Evolutionary conservation across 495 filamentous ascomycete species (phyloP).

Genomic region (Penicillium canariense): DNA sequence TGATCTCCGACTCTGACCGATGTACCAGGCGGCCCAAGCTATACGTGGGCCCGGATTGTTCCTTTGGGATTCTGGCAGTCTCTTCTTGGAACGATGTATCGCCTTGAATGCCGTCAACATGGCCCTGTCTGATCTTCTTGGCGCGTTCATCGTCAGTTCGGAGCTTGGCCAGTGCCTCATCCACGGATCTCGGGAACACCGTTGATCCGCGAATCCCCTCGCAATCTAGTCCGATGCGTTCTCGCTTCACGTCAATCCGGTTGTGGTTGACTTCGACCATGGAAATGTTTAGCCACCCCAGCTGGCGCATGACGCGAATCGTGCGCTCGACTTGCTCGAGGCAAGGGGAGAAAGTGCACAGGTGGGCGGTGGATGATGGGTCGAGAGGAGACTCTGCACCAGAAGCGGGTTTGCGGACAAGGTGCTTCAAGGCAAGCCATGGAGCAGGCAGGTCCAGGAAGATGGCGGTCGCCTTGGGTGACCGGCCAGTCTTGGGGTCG

Average conservation of each 20-base stretch:
- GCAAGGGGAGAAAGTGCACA: slow-evolving; percentile 95
- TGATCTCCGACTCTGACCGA: slow-evolving; percentile 80
- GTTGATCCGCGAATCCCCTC: slow-evolving; percentile 59
- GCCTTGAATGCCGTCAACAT: slow-evolving; percentile 4
- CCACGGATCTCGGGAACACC: slow-evolving; percentile 62
- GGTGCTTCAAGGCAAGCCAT: slow-evolving; percentile 83
- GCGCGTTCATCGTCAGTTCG: slow-evolving; percentile 68
- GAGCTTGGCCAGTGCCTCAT: slow-evolving; percentile 71
- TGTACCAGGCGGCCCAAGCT: slow-evolving; percentile 72
- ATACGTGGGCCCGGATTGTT: slow-evolving; percentile 31
- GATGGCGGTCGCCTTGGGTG: slow-evolving; percentile 71
- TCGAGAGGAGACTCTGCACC: slow-evolving; percentile 62
- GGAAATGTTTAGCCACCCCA: slow-evolving; percentile 86
- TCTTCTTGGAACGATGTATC: slow-evolving; percentile 1
- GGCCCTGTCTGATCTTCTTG: slow-evolving; percentile 50
- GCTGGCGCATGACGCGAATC: slow-evolving; percentile 68
- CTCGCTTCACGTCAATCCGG: slow-evolving; percentile 76
- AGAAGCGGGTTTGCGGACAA: slow-evolving; percentile 58
- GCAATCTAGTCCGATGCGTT: slow-evolving; percentile 65
- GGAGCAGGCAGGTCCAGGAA: slow-evolving; percentile 94
- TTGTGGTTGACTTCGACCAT: slow-evolving; percentile 84
- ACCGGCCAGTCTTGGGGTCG: slow-evolving; percentile 40
- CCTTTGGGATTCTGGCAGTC: background rate
- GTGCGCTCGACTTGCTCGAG: slow-evolving; percentile 92
- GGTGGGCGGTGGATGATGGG: slow-evolving; percentile 58